phyloP scores from a whole-genome alignment of 345 rosid species.

The Brassica carinata region DNA sequence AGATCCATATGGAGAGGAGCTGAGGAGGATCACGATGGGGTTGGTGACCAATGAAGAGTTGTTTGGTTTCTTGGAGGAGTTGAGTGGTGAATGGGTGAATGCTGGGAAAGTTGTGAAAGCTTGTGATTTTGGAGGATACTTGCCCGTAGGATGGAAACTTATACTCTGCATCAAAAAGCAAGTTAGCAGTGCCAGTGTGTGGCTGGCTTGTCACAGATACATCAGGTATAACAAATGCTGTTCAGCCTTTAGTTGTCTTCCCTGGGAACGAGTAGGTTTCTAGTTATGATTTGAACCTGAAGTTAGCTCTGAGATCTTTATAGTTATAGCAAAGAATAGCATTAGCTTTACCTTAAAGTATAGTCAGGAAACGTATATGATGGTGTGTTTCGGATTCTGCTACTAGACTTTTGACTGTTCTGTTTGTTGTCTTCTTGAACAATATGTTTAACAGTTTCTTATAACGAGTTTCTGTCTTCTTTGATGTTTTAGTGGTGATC shows the following conservation, averaged over 20 bases:
- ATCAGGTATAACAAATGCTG: constrained; percentile 55
- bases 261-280: constrained; percentile 2
- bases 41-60: constrained; percentile 50
- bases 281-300: constrained; percentile 15
- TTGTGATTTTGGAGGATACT: constrained; percentile 47
- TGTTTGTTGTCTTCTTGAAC: background rate
- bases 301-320: background rate
- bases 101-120: constrained; percentile 60
- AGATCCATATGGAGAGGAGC: constrained; percentile 57
- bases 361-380: background rate
- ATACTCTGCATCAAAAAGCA: constrained; percentile 59
- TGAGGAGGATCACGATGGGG: constrained; percentile 60
- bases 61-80: constrained; percentile 51
- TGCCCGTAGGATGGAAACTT: constrained; percentile 76
- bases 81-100: constrained; percentile 72
- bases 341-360: background rate
- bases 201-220: constrained; percentile 64
- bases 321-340: background rate
- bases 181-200: constrained; percentile 35
- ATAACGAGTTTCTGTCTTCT: background rate
- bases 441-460: background rate
- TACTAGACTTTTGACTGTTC: background rate
- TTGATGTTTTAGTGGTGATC: background rate
- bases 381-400: background rate
- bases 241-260: background rate